phyloP scores from a whole-genome alignment of 192 early-diverging fungal species.

The Thamnidium elegans region DNA sequence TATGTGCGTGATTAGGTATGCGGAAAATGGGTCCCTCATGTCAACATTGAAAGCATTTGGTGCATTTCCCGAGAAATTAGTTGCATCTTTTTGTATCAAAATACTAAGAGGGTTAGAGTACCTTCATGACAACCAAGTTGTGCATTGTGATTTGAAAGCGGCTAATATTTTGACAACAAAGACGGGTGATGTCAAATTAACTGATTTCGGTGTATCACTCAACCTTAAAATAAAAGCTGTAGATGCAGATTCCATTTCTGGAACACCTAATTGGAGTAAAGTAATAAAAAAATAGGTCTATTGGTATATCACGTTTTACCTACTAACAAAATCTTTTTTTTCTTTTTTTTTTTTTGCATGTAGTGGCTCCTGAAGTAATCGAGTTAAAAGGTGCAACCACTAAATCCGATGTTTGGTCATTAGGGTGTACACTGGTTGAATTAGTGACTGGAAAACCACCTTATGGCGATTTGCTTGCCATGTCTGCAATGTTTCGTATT shows the following conservation, averaged over 20 bases:
- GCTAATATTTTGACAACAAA: conserved; percentile 98
- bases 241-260: conserved; percentile 66
- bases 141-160: conserved; percentile 94
- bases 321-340: too few relatives aligned
- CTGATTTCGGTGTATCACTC: conserved; percentile 94
- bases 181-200: conserved; percentile 89
- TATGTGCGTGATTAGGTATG: conserved; percentile 39
- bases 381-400: conserved; percentile 84
- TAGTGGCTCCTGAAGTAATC: conserved; percentile 88
- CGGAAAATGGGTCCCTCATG: conserved; percentile 91
- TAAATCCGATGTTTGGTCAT: conserved; percentile 92
- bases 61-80: conserved; percentile 84
- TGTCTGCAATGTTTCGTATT: conserved; percentile 93
- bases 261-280: conserved; percentile 81
- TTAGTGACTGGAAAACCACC: conserved; percentile 91
- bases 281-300: too few relatives aligned
- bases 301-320: too few relatives aligned
- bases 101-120: conserved; percentile 88
- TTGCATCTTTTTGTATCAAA: conserved; percentile 81
- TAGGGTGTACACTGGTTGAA: conserved; percentile 94
- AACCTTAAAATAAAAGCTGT: conserved; percentile 74
- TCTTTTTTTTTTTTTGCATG: too few relatives aligned
- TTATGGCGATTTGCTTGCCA: conserved; percentile 77
- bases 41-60: conserved; percentile 87
- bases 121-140: conserved; percentile 82